phyloP scores from a whole-genome alignment of 371 early-diverging fungal species.

The Parasitella parasitica region DNA sequence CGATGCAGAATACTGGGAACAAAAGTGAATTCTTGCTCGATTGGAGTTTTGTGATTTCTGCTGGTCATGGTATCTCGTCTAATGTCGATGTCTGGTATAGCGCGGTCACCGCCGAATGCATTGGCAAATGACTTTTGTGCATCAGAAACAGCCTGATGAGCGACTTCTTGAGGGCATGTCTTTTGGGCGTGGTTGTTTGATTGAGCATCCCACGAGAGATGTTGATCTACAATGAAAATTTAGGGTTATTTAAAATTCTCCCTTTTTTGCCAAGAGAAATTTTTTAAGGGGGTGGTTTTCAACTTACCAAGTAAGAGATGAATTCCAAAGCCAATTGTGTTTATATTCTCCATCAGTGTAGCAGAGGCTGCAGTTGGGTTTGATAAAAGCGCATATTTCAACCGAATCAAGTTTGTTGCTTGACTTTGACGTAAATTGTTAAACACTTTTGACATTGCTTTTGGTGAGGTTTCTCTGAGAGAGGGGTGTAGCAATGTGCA shows the following conservation, averaged over 20 bases:
- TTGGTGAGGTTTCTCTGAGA: constrained; percentile 28
- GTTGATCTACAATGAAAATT: constrained; percentile 45
- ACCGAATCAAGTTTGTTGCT: constrained; percentile 35
- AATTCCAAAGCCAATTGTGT: constrained; percentile 60
- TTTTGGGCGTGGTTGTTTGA: constrained; percentile 58
- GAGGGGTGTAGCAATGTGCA: constrained; percentile 44
- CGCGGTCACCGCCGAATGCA: constrained; percentile 17
- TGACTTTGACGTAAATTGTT: constrained; percentile 35
- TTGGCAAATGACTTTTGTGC: constrained; percentile 56
- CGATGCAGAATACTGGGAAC: constrained; percentile 67
- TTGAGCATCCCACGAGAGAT: constrained; percentile 59
- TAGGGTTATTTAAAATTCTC: constrained; percentile 1
- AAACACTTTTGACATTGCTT: constrained; percentile 48
- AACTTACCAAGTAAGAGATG: constrained; percentile 55
- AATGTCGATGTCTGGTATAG: constrained; percentile 24
- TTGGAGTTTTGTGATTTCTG: neutral
- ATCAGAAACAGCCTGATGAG: constrained; percentile 63
- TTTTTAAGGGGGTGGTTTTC: neutral
- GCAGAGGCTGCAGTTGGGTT: constrained; percentile 15
- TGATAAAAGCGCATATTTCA: constrained; percentile 41
- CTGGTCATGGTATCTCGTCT: constrained; percentile 3
- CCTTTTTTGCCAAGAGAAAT: constrained; percentile 11
- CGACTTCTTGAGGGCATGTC: constrained; percentile 60
- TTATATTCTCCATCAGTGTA: constrained; percentile 39
- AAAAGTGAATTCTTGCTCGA: constrained; percentile 50